These are phyloP conservation scores for Cyberlindnera misumaiensis DNA, from an alignment of 805 yeast species.

Conservation along the genomic window DNA sequence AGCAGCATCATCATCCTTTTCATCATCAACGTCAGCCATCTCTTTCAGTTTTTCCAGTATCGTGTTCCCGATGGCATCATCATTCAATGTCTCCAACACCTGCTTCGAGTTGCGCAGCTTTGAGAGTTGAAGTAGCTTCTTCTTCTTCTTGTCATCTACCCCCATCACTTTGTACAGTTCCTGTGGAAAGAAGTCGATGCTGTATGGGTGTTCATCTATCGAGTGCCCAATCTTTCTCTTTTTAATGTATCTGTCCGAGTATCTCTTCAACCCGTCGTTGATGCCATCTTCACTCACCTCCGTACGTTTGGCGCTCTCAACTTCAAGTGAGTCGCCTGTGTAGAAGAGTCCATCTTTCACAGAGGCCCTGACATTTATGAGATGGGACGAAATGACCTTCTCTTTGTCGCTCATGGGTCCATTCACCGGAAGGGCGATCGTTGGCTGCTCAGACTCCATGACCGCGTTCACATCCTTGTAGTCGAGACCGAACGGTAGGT, in stretches of 20 bases:
- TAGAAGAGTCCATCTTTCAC: constrained; percentile 62
- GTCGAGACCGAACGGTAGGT: constrained; percentile 67
- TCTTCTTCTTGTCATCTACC: constrained; percentile 44
- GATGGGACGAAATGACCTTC: constrained; percentile 44
- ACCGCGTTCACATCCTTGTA: constrained; percentile 45
- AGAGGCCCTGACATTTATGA: constrained; percentile 45
- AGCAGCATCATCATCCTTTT: constrained; percentile 25
- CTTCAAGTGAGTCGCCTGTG: constrained; percentile 44
- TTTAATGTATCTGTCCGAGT: constrained; percentile 73
- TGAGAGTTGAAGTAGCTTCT: constrained; percentile 38
- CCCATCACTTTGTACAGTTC: constrained; percentile 75
- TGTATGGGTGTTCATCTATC: constrained; percentile 73
- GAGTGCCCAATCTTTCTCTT: constrained; percentile 65
- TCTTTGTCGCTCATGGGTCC: constrained; percentile 50
- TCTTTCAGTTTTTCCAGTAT: constrained; percentile 43
- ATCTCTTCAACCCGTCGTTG: constrained; percentile 71
- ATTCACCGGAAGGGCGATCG: constrained; percentile 53
- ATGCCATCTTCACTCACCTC: constrained; percentile 33
- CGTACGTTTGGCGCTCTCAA: constrained; percentile 22
- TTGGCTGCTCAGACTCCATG: constrained; percentile 29
- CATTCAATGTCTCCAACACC: constrained; percentile 17
- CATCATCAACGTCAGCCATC: constrained; percentile 44
- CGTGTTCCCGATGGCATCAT: constrained; percentile 25
- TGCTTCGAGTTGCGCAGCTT: constrained; percentile 24
- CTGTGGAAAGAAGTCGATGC: constrained; percentile 62